Evolutionary conservation across 129 eudicot genomes (phyloP).

Genomic region (Helichrysum umbraculigerum): DNA sequence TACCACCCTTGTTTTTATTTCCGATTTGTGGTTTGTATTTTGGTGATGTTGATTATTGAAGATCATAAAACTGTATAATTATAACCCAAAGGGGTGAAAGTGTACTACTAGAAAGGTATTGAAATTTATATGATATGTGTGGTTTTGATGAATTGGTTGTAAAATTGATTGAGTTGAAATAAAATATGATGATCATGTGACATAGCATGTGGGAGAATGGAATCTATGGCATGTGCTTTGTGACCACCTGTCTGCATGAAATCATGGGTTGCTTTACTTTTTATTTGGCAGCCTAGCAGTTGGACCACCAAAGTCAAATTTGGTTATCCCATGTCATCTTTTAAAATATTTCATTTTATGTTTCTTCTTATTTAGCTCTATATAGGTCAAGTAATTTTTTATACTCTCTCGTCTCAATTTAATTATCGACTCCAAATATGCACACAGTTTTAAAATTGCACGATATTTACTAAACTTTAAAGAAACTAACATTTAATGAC

Average conservation of each 20-base stretch:
- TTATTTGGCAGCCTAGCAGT: slow-evolving; percentile 37
- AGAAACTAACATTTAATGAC: too few relatives aligned
- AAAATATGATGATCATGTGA: slow-evolving; percentile 38
- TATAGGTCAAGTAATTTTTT: not conserved
- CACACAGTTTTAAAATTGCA: too few relatives aligned
- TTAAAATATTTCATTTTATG: not conserved
- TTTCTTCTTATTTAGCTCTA: slow-evolving; percentile 1
- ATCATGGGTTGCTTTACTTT: slow-evolving; percentile 36
- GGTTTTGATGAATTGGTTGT: slow-evolving; percentile 37
- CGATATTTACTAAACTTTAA: too few relatives aligned
- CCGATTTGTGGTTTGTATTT: slow-evolving; percentile 37
- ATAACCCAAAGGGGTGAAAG: slow-evolving; percentile 17
- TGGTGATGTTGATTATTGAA: slow-evolving; percentile 14
- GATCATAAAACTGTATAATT: slow-evolving; percentile 2
- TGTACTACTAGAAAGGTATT: slow-evolving; percentile 8
- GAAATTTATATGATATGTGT: slow-evolving; percentile 6
- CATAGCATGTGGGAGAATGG: slow-evolving; percentile 55
- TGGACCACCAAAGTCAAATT: slow-evolving; percentile 34
- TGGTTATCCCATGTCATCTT: slow-evolving; percentile 12
- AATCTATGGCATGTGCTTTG: slow-evolving; percentile 59
- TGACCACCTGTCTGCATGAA: slow-evolving; percentile 39
- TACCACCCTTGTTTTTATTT: slow-evolving; percentile 29
- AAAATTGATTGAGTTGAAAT: slow-evolving; percentile 25
- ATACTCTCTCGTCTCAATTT: not conserved
- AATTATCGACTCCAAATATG: not conserved